Evolutionary conservation across 352 stramenopile species (phyloP).

Genomic region (Globisporangium nunn): DNA sequence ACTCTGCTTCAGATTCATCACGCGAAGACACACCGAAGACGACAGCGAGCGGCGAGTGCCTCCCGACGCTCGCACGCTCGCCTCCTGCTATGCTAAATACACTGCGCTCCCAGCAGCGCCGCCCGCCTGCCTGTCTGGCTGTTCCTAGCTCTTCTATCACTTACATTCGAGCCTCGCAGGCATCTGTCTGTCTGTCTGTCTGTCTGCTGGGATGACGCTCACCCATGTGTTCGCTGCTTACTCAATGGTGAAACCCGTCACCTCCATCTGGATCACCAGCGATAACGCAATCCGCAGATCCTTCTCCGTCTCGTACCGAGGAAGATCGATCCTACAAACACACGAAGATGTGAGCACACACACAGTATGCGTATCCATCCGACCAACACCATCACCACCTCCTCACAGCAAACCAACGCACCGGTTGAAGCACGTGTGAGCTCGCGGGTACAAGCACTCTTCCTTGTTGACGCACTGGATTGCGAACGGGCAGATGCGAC

Average conservation of each 20-base stretch:
- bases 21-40: neutral
- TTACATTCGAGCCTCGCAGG: neutral
- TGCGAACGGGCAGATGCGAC: constrained; percentile 80
- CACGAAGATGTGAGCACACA: constrained; percentile 3
- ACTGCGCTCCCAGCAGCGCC: neutral
- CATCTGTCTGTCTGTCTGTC: neutral
- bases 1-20: neutral
- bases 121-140: neutral
- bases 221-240: constrained; percentile 33
- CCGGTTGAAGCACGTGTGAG: constrained; percentile 86
- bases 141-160: constrained; percentile 4
- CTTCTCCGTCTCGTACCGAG: constrained; percentile 67
- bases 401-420: constrained; percentile 11
- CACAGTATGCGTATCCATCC: neutral
- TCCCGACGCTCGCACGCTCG: neutral
- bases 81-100: neutral
- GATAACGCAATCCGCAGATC: constrained; percentile 72
- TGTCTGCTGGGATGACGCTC: neutral
- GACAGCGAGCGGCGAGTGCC: neutral
- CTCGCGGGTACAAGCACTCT: constrained; percentile 76
- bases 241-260: constrained; percentile 83
- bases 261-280: constrained; percentile 84
- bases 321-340: constrained; percentile 60
- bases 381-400: neutral
- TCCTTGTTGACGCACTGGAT: constrained; percentile 80